Evolutionary conservation across 306 rosid genomes (phyloP).

Genomic region (Corylus avellana): DNA sequence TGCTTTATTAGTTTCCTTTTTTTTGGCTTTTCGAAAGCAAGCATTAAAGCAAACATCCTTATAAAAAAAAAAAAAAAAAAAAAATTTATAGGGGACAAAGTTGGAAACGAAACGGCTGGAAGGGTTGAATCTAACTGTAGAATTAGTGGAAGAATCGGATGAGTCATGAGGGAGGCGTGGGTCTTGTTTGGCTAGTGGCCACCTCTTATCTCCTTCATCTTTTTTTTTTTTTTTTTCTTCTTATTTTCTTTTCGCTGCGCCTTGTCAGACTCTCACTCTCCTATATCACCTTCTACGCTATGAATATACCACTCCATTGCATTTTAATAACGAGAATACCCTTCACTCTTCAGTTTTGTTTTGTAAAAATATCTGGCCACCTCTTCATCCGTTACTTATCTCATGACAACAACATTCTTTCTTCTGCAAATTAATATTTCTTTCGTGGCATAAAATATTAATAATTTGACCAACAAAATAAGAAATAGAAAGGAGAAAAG

Average conservation of each 20-base stretch:
- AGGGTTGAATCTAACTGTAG: neutral
- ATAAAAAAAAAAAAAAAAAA: neutral
- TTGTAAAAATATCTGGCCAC: no score
- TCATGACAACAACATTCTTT: no score
- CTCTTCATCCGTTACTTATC: no score
- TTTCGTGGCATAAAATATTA: neutral
- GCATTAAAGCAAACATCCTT: conserved; percentile 12
- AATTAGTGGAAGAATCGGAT: neutral
- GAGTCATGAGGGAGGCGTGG: conserved; percentile 23
- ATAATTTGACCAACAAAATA: neutral
- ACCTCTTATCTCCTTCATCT: conserved; percentile 10
- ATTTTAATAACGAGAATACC: neutral
- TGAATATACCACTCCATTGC: conserved; percentile 6
- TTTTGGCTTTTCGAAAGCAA: conserved; percentile 37
- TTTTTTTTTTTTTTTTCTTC: neutral
- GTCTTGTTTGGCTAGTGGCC: neutral
- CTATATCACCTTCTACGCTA: conserved; percentile 6
- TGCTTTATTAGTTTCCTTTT: conserved; percentile 20
- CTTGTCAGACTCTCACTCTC: conserved; percentile 62
- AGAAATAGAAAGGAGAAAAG: neutral
- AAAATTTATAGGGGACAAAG: neutral
- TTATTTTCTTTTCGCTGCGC: conserved; percentile 42
- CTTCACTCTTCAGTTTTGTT: neutral
- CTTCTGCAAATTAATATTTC: neutral
- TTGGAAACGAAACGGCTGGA: conserved; percentile 16